Evolutionary conservation across 1,139 yeast genomes (phyloP).

Genomic region (Blastobotrys aristatus): DNA sequence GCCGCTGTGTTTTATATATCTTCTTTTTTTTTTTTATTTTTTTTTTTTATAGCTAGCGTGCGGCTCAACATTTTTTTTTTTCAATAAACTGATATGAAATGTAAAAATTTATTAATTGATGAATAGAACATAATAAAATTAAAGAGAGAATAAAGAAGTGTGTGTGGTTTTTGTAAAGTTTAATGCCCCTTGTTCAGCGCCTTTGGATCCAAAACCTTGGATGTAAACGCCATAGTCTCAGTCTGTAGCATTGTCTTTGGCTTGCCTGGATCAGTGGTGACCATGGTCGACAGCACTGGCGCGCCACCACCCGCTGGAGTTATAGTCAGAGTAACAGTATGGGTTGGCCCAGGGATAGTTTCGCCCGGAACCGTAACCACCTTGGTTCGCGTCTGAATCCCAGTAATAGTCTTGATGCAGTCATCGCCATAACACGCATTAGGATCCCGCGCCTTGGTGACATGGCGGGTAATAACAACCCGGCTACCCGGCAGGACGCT

Average conservation of each 20-base stretch:
- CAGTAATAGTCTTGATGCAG: conserved; percentile 9
- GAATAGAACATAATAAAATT: neutral
- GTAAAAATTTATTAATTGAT: too few species aligned
- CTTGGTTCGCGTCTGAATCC: neutral
- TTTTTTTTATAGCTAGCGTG: too few species aligned
- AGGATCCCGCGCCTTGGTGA: conserved; percentile 4
- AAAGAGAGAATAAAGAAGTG: neutral
- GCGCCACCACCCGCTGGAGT: conserved; percentile 2
- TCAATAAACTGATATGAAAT: neutral
- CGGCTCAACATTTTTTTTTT: too few species aligned
- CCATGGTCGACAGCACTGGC: neutral
- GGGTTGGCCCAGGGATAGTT: conserved; percentile 4
- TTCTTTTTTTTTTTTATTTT: too few species aligned
- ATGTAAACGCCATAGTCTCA: neutral
- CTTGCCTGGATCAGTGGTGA: neutral
- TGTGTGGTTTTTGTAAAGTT: neutral
- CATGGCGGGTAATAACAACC: conserved; percentile 5
- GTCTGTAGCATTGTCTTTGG: neutral
- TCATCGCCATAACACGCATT: conserved; percentile 9
- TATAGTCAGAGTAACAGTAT: neutral
- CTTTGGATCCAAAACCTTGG: neutral
- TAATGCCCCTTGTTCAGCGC: neutral
- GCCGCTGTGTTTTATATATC: too few species aligned
- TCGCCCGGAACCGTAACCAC: conserved; percentile 4
- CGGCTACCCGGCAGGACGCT: conserved; percentile 1